These are phyloP conservation scores for Seiridium cupressi DNA, from an alignment of 2,329 filamentous ascomycete genomes.

Conservation along the genomic window DNA sequence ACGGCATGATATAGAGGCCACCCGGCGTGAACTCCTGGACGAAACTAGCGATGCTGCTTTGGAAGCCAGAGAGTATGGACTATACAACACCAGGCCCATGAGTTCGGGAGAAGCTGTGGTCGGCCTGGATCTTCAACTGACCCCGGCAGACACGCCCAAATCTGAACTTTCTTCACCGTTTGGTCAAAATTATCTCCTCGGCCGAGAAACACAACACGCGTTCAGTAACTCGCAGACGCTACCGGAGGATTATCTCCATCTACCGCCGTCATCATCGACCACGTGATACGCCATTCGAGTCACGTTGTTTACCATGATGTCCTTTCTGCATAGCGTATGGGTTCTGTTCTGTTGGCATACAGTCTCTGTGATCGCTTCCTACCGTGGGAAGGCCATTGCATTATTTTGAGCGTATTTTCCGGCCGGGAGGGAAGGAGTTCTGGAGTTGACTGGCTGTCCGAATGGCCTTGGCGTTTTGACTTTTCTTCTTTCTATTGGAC, in stretches of 20 bases:
- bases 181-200: conserved; percentile 15
- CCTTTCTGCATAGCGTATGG: conserved; percentile 10
- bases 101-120: conserved; percentile 36
- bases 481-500: not conserved
- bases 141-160: conserved; percentile 39
- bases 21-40: conserved; percentile 37
- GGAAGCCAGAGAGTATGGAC: conserved; percentile 10
- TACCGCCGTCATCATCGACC: conserved; percentile 10
- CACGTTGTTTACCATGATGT: not conserved
- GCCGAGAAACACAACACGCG: conserved; percentile 18
- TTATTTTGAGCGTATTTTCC: not conserved
- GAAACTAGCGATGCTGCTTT: conserved; percentile 16
- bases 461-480: not conserved
- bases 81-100: conserved; percentile 29
- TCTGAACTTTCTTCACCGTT: conserved; percentile 23
- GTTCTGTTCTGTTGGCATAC: not conserved
- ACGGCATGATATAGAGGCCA: conserved; percentile 63
- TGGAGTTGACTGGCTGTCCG: not conserved
- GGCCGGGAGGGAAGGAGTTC: not conserved
- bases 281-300: not conserved
- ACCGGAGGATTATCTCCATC: conserved; percentile 20
- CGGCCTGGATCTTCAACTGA: conserved; percentile 38
- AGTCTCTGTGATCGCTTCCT: not conserved
- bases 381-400: not conserved
- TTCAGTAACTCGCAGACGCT: conserved; percentile 17